A percentile compares a stretch with the other conserved stretches of the same genome.
These are phyloP conservation scores for Suillus lakei DNA, from an alignment of 768 basidiomycete genomes.

Conservation along the genomic window DNA sequence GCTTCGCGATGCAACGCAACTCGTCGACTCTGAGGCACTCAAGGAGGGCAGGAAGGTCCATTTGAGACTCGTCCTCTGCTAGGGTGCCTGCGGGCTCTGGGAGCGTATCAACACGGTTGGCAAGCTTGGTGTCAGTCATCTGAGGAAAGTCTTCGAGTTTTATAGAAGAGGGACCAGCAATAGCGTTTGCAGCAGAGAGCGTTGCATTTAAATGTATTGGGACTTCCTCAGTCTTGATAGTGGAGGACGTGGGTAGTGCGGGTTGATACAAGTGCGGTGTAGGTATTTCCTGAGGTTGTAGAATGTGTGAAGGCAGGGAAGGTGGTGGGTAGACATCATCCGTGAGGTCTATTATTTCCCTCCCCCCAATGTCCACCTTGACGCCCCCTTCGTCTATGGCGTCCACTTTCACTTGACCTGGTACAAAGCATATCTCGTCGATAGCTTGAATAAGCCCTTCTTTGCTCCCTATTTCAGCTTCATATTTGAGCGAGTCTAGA, in stretches of 20 bases:
- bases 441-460: constrained; percentile 46
- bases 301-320: neutral
- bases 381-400: neutral
- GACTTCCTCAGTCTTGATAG: neutral
- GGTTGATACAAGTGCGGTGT: neutral
- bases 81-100: constrained; percentile 32
- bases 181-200: neutral
- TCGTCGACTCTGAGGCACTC: constrained; percentile 49
- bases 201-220: neutral
- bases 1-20: constrained; percentile 47
- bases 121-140: neutral
- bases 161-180: constrained; percentile 11
- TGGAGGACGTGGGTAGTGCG: neutral
- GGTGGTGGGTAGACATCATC: neutral
- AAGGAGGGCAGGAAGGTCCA: constrained; percentile 46
- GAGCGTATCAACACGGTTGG: neutral
- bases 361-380: neutral
- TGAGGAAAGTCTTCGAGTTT: constrained; percentile 11
- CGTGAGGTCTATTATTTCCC: neutral
- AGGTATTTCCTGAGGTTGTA: neutral
- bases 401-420: constrained; percentile 8
- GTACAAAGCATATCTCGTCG: constrained; percentile 43
- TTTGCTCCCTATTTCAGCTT: constrained; percentile 44
- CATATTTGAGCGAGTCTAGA: constrained; percentile 47
- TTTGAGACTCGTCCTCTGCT: constrained; percentile 45